phyloP scores from a whole-genome alignment of 306 rosid species.

The Hippophae tibetana region DNA sequence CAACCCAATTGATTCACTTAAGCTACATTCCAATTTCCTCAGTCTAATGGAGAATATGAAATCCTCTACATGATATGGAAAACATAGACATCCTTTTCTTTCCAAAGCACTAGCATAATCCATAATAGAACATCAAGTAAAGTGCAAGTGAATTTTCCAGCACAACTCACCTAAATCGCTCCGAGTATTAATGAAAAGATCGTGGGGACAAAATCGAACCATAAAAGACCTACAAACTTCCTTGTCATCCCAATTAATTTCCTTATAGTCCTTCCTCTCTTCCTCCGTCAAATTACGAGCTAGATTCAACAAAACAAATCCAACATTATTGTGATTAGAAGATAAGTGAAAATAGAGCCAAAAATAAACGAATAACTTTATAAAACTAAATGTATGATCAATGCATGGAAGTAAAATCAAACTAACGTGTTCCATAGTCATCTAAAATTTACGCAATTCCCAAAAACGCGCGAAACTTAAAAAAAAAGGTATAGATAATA shows the following conservation, averaged over 20 bases:
- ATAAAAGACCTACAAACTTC: slow-evolving; percentile 87
- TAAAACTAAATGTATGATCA: not conserved
- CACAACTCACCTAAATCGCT: slow-evolving; percentile 79
- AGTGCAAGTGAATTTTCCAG: not conserved
- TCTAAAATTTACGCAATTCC: not conserved
- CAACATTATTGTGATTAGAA: not conserved
- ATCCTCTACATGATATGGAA: too few species aligned
- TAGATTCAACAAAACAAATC: slow-evolving; percentile 19
- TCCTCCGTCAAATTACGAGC: slow-evolving; percentile 96
- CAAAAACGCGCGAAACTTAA: not conserved
- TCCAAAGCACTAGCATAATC: not conserved
- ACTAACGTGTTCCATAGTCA: too few species aligned
- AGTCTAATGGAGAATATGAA: too few species aligned
- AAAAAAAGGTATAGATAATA: not conserved
- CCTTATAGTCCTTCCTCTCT: slow-evolving; percentile 77
- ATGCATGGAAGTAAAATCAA: not conserved
- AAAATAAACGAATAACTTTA: not conserved
- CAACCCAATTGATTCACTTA: not conserved
- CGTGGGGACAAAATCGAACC: slow-evolving; percentile 98
- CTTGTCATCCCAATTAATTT: slow-evolving; percentile 82
- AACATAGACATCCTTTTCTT: not conserved
- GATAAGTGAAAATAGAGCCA: not conserved
- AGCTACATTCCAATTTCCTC: not conserved
- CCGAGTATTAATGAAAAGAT: slow-evolving; percentile 92
- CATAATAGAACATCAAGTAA: not conserved